Evolutionary conservation across 2,329 filamentous ascomycete species (phyloP), one percentile per base, ranked within the genome.

Genomic region (Xylariaceae sp.): DNA sequence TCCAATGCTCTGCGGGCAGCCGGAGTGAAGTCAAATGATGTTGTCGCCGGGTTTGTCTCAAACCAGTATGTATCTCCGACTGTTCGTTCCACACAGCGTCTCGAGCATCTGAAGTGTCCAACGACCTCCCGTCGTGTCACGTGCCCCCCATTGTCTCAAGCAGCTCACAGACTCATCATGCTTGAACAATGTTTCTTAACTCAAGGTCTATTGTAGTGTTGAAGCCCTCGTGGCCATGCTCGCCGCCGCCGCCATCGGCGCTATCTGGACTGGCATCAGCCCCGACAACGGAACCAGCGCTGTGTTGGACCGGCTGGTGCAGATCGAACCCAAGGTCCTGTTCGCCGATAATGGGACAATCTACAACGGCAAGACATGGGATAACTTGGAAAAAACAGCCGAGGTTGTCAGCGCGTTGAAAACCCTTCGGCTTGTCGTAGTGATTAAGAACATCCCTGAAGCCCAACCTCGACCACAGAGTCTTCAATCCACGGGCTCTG

Each of bases 211-310:
- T 51, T n/a, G 34, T n/a, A 51, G 49, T 72, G 85, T 85, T 5
- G 89, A 96, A 72, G 89, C 92, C 0, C 77, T 97, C 17, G 86
- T 97, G 9, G 90, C 91, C 17, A 94, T 96, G 87, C 80, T 99
- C 37, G 89, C 90, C 1, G 83, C 91, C 0, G 87, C 91, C 0
- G 86, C 90, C 0, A 74, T 97, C 1, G 94, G 94, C 35, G 92
- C 89, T 13, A 84, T 96, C 44, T 97, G 93, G 93, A 96, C 92
- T 0, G 89, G 89, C 5, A 90, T 97, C 53, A 95, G 90, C 68
- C 92, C 93, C 2, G 93, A 97, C 73, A 96, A 88, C 13, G 93
- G 93, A 9, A 90, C 96, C 1, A 90, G 90, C 67, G 93, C 92
- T 13, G 92, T 97, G 0, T 77, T 97, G 30, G 94, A 97, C 72